Evolutionary conservation across 2,329 filamentous ascomycete species (phyloP), one percentile per base, ranked within the genome.

Genomic region (Xylariaceae sp.): DNA sequence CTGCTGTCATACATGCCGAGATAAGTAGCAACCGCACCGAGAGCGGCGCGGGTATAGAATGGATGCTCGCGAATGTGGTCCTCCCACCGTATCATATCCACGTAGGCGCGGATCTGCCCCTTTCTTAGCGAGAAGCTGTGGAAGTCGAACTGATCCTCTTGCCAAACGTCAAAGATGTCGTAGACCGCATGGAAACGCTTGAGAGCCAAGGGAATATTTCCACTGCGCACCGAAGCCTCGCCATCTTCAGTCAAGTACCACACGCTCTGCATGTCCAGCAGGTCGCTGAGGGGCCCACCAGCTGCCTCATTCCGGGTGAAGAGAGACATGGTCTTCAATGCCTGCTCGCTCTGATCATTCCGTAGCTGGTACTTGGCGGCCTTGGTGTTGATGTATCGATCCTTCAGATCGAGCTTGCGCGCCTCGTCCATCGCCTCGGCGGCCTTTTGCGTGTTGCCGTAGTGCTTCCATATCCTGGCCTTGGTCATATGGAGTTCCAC

Each of bases 81-180:
- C 57, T 96, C 90, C 93, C 92, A 98, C 48, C 83, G 77, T 29
- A 98, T 72, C 87, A 98, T 94, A 49, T 95, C 89, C 25, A 98
- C 69, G 55, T 98, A 98, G 2, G 92, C 85, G 36, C 90, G 74
- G 40, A 96, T 86, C 68, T 94, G 90, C 11, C 93, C 93, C 61
- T 96, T 98, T 14, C 92, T 74, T n/a, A 98, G 68, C 14, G 88
- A 95, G 61, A 98, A 98, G 57, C 79, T 87, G 68, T 98, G 93
- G 68, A 98, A 98, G 58, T 98, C 92, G 51, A 96, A 95, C 54
- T 98, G 92, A 50, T 98, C 92, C 57, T 98, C 93, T 55, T 94
- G 83, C 92, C 92, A 98, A 14, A 87, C 79, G 46, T 96, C 90
- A 52, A 98, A 98, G 45, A 98, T 93, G 60, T 85, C 87, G 57